Base-by-base conservation (phyloP, 2,329 filamentous ascomycete genomes). In the Aschersonia sp. region DNA sequence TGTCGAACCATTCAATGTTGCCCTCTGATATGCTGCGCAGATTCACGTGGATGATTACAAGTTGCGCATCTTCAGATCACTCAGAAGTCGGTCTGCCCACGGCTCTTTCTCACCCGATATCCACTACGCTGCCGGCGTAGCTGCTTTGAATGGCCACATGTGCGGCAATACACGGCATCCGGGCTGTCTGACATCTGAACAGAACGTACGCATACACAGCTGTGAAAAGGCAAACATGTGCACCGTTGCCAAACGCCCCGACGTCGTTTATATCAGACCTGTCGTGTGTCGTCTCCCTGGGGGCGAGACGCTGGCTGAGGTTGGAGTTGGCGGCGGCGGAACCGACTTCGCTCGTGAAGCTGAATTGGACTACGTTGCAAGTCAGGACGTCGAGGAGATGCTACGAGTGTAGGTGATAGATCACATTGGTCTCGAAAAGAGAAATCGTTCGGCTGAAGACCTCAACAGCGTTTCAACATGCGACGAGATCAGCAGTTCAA, bases 11-110 rank as follows among this genome's bases (percentile, higher is more conserved):
- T 42, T 10, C 20, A 6, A n/a, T 20, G 40, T 6, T 28, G 10
- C 10, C 6, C 5, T 5, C 4, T 20, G 5, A 6, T 32, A 7
- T 30, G 43, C 29, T 30, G 9, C 40, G 7, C 55, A 83, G 70
- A 77, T 95, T 2, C 91, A 96, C 56, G 77, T 96, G 3, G 88
- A 94, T 59, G 68, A 77, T 12, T 96, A 96, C 59, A 87, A 89
- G 54, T 70, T 83, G 57, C 65, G 73, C 1, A 71, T 96, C 0
- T 96, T 94, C 58, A 68, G 68, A 41, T 77, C 82, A 1, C 74
- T 89, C 0, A 64, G 73, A 5, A 64, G 65, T 1, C 71, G 68
- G 20, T 56, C 64, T 2, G 59, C 65, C 1, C 66, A 70, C 1
- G 60, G 59, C 46, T 63, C 59, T 44, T 67, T 69, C 52, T 60